A percentile compares a stretch with the other conserved stretches of the same genome.
Evolutionary conservation across 495 filamentous ascomycete species (phyloP).

Genomic region (Penicillium dipodomyicola): DNA sequence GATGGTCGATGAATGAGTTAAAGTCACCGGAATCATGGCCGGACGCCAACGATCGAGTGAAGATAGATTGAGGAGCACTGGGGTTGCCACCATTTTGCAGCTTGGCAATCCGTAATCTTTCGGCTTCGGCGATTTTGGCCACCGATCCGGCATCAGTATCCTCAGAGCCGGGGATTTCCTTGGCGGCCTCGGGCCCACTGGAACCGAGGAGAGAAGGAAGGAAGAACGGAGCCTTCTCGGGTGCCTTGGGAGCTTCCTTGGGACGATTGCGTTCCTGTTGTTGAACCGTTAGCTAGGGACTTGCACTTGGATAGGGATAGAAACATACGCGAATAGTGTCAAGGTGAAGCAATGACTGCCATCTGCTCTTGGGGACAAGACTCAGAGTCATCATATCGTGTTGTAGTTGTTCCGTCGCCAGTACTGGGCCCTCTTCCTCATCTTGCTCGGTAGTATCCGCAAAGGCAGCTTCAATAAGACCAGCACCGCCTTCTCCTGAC

Average conservation of each 20-base stretch:
- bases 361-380: conserved; percentile 80
- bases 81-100: conserved; percentile 32
- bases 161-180: conserved; percentile 19
- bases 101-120: conserved; percentile 54
- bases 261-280: conserved; percentile 83
- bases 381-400: conserved; percentile 81
- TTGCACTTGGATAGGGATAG: not conserved
- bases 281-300: conserved; percentile 13
- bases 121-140: conserved; percentile 36
- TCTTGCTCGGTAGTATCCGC: conserved; percentile 48
- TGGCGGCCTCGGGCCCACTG: conserved; percentile 25
- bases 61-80: conserved; percentile 39
- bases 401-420: conserved; percentile 70
- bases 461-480: conserved; percentile 69
- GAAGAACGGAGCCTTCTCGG: conserved; percentile 96
- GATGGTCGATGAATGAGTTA: conserved; percentile 62
- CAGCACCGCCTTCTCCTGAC: conserved; percentile 80
- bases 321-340: conserved; percentile 70
- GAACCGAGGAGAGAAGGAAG: conserved; percentile 64
- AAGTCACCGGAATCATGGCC: conserved; percentile 47
- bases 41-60: conserved; percentile 55
- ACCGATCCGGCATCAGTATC: conserved; percentile 41
- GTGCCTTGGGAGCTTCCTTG: conserved; percentile 82
- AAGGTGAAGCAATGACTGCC: conserved; percentile 90
- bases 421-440: conserved; percentile 46